Conservation (phyloP, 2,329 filamentous ascomycete species). For the Aplosporella prunicola region DNA sequence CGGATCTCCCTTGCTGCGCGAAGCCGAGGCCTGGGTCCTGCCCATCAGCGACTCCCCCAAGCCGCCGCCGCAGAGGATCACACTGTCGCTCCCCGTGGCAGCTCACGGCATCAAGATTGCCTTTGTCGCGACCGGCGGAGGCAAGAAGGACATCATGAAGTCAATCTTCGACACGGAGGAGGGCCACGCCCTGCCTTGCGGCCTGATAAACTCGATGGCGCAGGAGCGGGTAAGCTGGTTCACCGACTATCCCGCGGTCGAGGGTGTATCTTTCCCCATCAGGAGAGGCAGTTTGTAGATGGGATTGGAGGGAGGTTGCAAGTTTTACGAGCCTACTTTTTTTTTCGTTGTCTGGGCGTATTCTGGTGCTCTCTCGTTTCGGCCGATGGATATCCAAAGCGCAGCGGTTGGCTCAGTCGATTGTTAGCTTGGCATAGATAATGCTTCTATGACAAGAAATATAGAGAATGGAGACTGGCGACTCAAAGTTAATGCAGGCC, state of each 20-base stretch:
- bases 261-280: slow-evolving; percentile 71
- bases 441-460: too few species aligned
- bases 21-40: slow-evolving; percentile 84
- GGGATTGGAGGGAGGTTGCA: background rate
- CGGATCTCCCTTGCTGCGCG: slow-evolving; percentile 73
- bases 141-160: slow-evolving; percentile 88
- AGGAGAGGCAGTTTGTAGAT: slow-evolving; percentile 56
- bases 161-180: slow-evolving; percentile 77
- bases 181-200: slow-evolving; percentile 66
- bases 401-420: slow-evolving; percentile 7
- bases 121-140: slow-evolving; percentile 81
- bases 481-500: too few species aligned
- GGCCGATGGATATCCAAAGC: slow-evolving; percentile 11
- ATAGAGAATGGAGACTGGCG: too few species aligned
- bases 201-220: slow-evolving; percentile 73
- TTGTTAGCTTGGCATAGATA: slow-evolving; percentile 5
- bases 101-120: slow-evolving; percentile 77
- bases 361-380: slow-evolving; percentile 5
- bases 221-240: slow-evolving; percentile 94
- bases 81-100: slow-evolving; percentile 83
- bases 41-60: slow-evolving; percentile 91
- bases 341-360: slow-evolving; percentile 2
- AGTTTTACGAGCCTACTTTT: slow-evolving; percentile 6
- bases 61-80: slow-evolving; percentile 83
- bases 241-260: slow-evolving; percentile 74